These are phyloP conservation scores for Trametes versicolor DNA, from an alignment of 1,284 basidiomycete genomes.

Conservation along the genomic window DNA sequence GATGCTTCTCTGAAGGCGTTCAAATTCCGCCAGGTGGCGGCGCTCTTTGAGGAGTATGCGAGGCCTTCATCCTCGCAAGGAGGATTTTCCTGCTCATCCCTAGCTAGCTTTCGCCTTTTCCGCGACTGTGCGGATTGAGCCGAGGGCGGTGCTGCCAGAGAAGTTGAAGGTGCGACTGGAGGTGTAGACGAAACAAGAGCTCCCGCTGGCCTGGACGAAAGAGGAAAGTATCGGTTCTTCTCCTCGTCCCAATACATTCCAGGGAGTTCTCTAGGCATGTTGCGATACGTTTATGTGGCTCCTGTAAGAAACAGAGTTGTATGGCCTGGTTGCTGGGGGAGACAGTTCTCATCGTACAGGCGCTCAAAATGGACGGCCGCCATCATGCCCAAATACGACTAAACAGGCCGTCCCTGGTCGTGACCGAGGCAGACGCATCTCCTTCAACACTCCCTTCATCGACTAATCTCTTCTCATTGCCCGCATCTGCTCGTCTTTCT, in stretches of 20 bases:
- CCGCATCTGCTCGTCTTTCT: no score
- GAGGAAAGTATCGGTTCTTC: conserved; percentile 43
- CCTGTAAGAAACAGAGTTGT: not conserved
- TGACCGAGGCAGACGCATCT: not conserved
- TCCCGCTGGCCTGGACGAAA: conserved; percentile 37
- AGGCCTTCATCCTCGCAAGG: conserved; percentile 3
- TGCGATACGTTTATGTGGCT: not conserved
- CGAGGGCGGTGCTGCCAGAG: not conserved
- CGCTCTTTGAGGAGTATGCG: not conserved
- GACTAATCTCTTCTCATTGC: no score
- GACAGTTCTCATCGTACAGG: not conserved
- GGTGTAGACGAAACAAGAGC: not conserved
- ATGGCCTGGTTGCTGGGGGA: not conserved
- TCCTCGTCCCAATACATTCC: conserved; percentile 46
- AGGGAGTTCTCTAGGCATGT: conserved; percentile 42
- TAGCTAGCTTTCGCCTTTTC: not conserved
- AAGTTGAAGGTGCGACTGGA: conserved; percentile 6
- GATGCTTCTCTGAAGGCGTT: conserved; percentile 16
- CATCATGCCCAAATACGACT: conserved; percentile 14
- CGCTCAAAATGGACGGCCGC: not conserved
- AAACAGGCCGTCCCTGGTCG: not conserved
- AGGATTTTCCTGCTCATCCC: conserved; percentile 2
- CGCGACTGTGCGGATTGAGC: conserved; percentile 4
- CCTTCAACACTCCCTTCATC: not conserved
- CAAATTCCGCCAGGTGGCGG: conserved; percentile 15